Evolutionary conservation across 2,329 filamentous ascomycete species (phyloP), one percentile per base, ranked within the genome.

Genomic region (Xylaria sp.): DNA sequence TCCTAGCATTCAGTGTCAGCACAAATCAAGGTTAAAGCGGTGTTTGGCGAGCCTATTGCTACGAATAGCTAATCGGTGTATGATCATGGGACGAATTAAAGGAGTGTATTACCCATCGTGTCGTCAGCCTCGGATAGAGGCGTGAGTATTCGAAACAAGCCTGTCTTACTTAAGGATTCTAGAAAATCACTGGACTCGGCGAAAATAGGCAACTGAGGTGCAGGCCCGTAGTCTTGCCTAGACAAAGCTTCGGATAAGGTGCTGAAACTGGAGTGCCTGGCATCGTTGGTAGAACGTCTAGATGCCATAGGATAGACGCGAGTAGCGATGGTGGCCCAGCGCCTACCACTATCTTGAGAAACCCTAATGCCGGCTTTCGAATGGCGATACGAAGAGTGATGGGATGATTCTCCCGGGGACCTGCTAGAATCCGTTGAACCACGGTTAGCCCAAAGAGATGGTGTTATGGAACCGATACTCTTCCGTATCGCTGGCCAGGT

Each of bases 381-480:
- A 30, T 34, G 53, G 12, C 4, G 24, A 30, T 65, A 60, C 42
- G 55, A 47, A 42, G 61, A 39, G 36, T 53, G 63, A 60, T 14
- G 34, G 50, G 47, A 53, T 9, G 24, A n/a, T 36, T 69, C 63
- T 36, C 30, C 48, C 4, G 57, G 24, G 14, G 36, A 39, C 32
- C n/a, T 57, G 34, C 64, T 57, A 39, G 63, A 68, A 39, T 66
- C 59, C 36, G 57, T 14, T 6, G 72, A 73, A 24, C 48, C 36
- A n/a, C 65, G 66, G 17, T 69, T 63, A 4, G 56, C 67, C 58
- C 70, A 67, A 60, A 73, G 55, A 36, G 73, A 75, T 24, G 71
- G 72, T 1, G 74, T 68, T 65, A 75, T 69, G 45, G 73, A 74
- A 42, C 71, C 67, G 51, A 74, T 69, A 34, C 69, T 74, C 60